These are phyloP conservation scores for Paracorniculantispora psalliotae DNA, from an alignment of 2,329 filamentous ascomycete species.

Conservation along the genomic window DNA sequence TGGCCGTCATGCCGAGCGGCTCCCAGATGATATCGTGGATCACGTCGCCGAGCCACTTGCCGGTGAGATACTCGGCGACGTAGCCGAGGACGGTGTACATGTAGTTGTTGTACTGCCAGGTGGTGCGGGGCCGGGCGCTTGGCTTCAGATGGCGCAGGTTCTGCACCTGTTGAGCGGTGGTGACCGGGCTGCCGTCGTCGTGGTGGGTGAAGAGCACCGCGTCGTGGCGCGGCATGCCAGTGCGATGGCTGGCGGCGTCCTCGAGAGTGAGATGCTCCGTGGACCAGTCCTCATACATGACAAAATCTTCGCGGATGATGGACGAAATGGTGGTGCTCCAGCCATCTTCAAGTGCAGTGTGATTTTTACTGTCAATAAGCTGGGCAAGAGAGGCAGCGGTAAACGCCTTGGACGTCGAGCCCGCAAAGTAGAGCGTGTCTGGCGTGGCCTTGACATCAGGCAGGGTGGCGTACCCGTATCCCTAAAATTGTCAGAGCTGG, in stretches of 20 bases:
- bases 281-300: conserved; percentile 8
- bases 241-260: conserved; percentile 5
- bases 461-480: conserved; percentile 12
- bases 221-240: conserved; percentile 8
- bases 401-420: conserved; percentile 10
- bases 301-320: conserved; percentile 11
- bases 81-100: conserved; percentile 43
- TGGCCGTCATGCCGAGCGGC: conserved; percentile 43
- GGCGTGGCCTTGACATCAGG: conserved; percentile 8
- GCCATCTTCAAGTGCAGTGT: background rate
- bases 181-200: conserved; percentile 17
- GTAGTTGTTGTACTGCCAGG: conserved; percentile 46
- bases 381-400: conserved; percentile 4
- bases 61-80: conserved; percentile 40
- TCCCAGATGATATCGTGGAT: conserved; percentile 38
- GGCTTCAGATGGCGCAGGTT: conserved; percentile 42
- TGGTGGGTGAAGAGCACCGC: background rate
- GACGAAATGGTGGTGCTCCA: conserved; percentile 10
- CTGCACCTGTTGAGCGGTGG: conserved; percentile 33
- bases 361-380: conserved; percentile 14
- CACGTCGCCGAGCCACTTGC: conserved; percentile 33
- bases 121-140: conserved; percentile 38
- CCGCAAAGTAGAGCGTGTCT: conserved; percentile 8
- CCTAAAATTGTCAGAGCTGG: background rate
- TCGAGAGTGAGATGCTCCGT: conserved; percentile 8